Conservation (phyloP, 2,329 filamentous ascomycete genomes). For the Tothia fuscella region DNA sequence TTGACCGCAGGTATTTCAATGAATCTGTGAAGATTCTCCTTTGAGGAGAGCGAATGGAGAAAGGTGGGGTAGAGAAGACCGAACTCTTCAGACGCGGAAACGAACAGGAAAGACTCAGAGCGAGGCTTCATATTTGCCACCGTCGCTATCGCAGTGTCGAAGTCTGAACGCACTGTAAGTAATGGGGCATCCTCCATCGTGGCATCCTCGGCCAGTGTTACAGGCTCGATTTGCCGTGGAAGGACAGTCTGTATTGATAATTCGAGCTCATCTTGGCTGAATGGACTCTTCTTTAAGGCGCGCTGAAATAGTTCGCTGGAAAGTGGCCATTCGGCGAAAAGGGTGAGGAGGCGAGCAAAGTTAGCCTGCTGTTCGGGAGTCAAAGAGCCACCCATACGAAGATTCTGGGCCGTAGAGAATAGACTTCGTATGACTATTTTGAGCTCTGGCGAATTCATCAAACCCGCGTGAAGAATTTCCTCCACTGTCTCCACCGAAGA, state of each 20-base stretch:
- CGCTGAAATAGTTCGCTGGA: neutral
- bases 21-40: constrained; percentile 2
- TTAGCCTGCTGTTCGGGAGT: constrained; percentile 2
- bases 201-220: constrained; percentile 35
- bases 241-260: constrained; percentile 29
- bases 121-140: constrained; percentile 19
- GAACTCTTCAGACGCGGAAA: constrained; percentile 9
- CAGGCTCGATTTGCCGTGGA: constrained; percentile 18
- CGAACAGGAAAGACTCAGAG: constrained; percentile 19
- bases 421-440: constrained; percentile 2
- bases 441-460: neutral
- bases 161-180: constrained; percentile 10
- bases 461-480: neutral
- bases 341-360: constrained; percentile 1
- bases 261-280: constrained; percentile 10
- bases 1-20: constrained; percentile 24
- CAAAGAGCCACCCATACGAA: neutral
- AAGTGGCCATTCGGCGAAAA: constrained; percentile 1
- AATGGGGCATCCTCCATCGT: constrained; percentile 37
- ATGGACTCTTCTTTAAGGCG: neutral
- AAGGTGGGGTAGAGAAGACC: neutral
- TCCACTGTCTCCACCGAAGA: neutral
- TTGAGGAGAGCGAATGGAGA: neutral
- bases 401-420: neutral
- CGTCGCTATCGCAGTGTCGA: constrained; percentile 13